Evolutionary conservation across 225 moss, liverwort and hornwort genomes (phyloP), one percentile per base, ranked within the genome.

Genomic region (Lunularia cruciata): DNA sequence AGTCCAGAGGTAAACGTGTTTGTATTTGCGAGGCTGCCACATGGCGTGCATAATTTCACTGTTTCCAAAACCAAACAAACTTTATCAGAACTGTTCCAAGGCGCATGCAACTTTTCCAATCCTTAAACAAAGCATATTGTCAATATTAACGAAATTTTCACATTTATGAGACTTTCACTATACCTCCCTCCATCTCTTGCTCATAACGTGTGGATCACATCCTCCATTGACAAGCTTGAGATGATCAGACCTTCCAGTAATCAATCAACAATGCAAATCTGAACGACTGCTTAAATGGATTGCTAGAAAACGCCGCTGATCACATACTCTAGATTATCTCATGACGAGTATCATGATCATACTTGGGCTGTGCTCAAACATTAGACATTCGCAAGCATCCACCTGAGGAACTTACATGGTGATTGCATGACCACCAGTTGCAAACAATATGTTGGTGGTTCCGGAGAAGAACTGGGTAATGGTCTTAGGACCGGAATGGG

Each of bases 41-140:
- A 83, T 83, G 0, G 83, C 79, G 47, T 83, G 76, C 83, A 83
- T 83, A 4, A 83, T 76, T 35, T 83, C 83, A 23, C 83, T 83
- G 73, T 49, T 10, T 15, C 2, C 12, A 15, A 8, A 22, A 52
- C 11, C 52, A 25, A 25, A 25, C 47, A 18, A 18, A 48, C 15
- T 12, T 3, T 45, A 1, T 2, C 12, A 45, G 1, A 45, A 45
- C 45, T 45, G 45, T 18, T 45, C 45, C 6, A n/a, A 45, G 45
- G 18, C 12, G 18, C 45, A 3, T 45, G 45, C 45, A 45, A 45
- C 45, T 2, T 3, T 45, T 3, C 12, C 45, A 45, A 2, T 9
- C 2, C 12, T 18, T 45, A 12, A 2, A 7, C 2, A 9, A 12
- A 45, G 1, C 45, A 45, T 45, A 12, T 18, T 12, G 1, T 45